phyloP scores from a whole-genome alignment of 371 early-diverging fungal genomes.

The Nematocida homosporus region DNA sequence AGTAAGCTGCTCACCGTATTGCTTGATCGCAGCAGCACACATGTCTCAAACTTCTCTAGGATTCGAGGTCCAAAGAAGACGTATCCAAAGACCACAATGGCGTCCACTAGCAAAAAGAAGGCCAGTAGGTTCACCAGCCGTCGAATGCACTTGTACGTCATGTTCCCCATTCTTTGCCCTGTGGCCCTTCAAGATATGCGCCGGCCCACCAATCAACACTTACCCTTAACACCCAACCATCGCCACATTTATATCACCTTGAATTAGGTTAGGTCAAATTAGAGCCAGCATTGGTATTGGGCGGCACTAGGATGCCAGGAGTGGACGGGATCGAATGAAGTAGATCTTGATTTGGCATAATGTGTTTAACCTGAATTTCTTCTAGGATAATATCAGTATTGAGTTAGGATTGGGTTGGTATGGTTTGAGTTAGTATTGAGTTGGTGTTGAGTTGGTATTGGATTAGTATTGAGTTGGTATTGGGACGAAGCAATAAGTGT shows the following conservation, averaged over 20 bases:
- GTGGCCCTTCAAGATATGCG: constrained; percentile 23
- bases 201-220: constrained; percentile 14
- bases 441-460: no score
- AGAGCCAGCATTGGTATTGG: no score
- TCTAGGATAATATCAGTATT: background rate
- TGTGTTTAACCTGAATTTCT: background rate
- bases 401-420: background rate
- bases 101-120: constrained; percentile 28
- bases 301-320: no score
- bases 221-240: no score
- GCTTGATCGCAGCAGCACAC: background rate
- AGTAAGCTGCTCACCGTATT: background rate
- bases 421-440: no score
- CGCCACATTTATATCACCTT: no score
- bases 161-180: constrained; percentile 30
- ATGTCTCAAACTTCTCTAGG: constrained; percentile 20
- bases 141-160: constrained; percentile 41
- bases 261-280: no score
- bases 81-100: constrained; percentile 11
- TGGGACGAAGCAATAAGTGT: no score
- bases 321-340: no score
- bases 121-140: constrained; percentile 39
- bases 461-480: no score
- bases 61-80: background rate
- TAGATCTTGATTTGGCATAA: background rate